Percentiles rank a stretch among this genome's conserved stretches.
These are phyloP conservation scores for Pseudopyricularia cyperi DNA, from an alignment of 2,329 filamentous ascomycete species.

Conservation along the genomic window DNA sequence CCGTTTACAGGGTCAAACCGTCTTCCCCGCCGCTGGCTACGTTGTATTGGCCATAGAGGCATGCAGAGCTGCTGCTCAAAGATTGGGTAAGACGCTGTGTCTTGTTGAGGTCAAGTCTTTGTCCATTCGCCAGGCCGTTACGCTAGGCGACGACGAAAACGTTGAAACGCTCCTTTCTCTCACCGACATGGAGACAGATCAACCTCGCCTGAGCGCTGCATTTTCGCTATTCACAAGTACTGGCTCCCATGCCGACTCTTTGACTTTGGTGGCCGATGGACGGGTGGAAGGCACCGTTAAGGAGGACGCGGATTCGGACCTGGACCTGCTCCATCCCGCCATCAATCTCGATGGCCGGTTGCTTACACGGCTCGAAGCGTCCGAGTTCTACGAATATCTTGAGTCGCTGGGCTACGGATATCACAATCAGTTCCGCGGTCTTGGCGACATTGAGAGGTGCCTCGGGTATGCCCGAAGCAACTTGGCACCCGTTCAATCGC, in stretches of 20 bases:
- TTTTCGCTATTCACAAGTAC: neutral
- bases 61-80: neutral
- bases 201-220: neutral
- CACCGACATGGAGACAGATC: neutral
- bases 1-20: slow-evolving; percentile 15
- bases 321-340: neutral
- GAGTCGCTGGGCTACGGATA: neutral
- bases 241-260: neutral
- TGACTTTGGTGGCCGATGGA: neutral
- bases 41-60: slow-evolving; percentile 2
- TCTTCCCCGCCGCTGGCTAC: slow-evolving; percentile 20
- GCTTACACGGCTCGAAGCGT: neutral
- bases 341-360: neutral
- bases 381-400: neutral
- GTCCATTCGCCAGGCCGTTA: neutral
- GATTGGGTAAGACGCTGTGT: neutral
- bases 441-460: neutral
- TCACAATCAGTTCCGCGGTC: neutral
- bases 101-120: neutral
- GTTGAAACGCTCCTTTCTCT: neutral
- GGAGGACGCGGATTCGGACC: neutral
- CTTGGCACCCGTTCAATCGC: neutral
- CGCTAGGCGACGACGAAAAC: neutral
- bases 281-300: neutral
- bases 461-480: neutral